These are phyloP conservation scores for Fusarium caatingaense DNA, from an alignment of 2,329 filamentous ascomycete genomes.

Conservation along the genomic window DNA sequence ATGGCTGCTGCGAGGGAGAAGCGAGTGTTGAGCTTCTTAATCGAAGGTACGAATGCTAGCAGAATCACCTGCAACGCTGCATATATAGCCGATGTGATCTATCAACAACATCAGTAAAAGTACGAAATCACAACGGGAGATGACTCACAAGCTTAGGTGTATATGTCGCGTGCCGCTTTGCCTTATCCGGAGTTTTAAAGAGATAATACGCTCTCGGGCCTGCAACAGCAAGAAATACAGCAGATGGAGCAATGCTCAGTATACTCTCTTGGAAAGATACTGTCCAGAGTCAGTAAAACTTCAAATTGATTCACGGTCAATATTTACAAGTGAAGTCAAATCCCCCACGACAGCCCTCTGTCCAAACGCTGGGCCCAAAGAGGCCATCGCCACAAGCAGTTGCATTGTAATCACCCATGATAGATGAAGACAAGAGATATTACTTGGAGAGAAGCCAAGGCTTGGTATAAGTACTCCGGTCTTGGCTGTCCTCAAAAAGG, in stretches of 20 bases:
- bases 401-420: slow-evolving; percentile 42
- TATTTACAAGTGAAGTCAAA: slow-evolving; percentile 49
- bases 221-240: slow-evolving; percentile 42
- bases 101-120: not conserved
- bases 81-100: slow-evolving; percentile 44
- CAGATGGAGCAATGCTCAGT: slow-evolving; percentile 41
- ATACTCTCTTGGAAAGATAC: slow-evolving; percentile 49
- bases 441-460: not conserved
- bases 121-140: not conserved
- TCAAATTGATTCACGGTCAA: not conserved
- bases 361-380: slow-evolving; percentile 47
- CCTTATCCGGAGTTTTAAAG: slow-evolving; percentile 38
- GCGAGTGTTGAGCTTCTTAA: slow-evolving; percentile 42
- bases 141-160: slow-evolving; percentile 43
- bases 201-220: slow-evolving; percentile 43
- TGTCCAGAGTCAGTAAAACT: slow-evolving; percentile 2
- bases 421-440: not conserved
- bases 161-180: slow-evolving; percentile 44
- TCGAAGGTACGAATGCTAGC: slow-evolving; percentile 43
- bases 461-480: not conserved
- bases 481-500: not conserved
- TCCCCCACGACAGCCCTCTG: slow-evolving; percentile 47
- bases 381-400: slow-evolving; percentile 47
- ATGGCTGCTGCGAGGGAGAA: slow-evolving; percentile 48
- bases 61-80: slow-evolving; percentile 44